Evolutionary conservation across 2,329 filamentous ascomycete genomes (phyloP), one percentile per base, ranked within the genome.

Genomic region (Colletotrichum somersetense): DNA sequence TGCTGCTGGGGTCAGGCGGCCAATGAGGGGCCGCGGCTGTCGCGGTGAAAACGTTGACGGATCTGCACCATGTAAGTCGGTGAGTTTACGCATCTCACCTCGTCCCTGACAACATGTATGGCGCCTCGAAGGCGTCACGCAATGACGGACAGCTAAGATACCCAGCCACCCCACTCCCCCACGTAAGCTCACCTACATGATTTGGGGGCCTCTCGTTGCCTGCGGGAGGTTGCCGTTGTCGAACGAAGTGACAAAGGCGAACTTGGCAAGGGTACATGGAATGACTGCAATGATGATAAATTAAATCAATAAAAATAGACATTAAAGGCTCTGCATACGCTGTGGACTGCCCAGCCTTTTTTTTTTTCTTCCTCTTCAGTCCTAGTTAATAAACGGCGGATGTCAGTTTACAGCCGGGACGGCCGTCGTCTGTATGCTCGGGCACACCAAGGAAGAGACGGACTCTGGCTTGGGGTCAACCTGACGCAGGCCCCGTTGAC

Each of bases 381-480:
- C 40, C n/a, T 40, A 35, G 35, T 46, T 33, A 53, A 48, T 61
- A 65, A 42, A 52, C 30, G 11, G 48, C n/a, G 38, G 48, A 55
- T 64, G 64, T 33, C 33, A 46, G 69, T 50, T 50, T 46, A 11
- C 66, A 53, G 16, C 66, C 66, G 66, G 66, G 40, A 53, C 66
- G 59, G 59, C 59, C 66, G 42, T 57, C 48, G 20, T 65, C 59
- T 42, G 23, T 40, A 63, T 65, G 55, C 69, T 68, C 69, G 69
- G 65, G 65, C 69, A 59, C 66, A 72, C 69, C 66, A 58, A 58
- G 52, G 59, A 72, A 64, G 33, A 61, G 70, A 57, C 66, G 66
- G 66, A 63, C 70, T 69, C 66, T 56, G 55, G 66, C 66, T 72
- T 72, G 69, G 69, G 66, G 59, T 64, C 66, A 69, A 59, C 66